Base-by-base conservation (phyloP, 2,329 filamentous ascomycete species). In the Neopestalotiopsis rosae region DNA sequence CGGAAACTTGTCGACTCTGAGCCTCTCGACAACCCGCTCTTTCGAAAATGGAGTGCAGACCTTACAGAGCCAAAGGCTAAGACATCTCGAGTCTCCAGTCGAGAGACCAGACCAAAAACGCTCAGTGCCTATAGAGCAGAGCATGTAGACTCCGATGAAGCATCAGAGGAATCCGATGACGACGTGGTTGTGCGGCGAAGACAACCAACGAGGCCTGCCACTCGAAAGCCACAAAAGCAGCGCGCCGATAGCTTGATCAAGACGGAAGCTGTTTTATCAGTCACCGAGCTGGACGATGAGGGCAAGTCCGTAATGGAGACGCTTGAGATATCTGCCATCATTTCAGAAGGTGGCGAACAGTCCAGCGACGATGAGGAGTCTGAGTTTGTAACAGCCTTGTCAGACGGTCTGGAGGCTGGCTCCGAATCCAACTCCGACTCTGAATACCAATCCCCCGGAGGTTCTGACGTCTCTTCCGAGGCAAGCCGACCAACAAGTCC, bases 1-100 rank as follows among this genome's bases (percentile, higher is more conserved):
- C 70, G 77, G 28, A 78, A 78, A 69, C 69, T 79, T 38, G 75
- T 72, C n/a, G 73, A 73, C 34, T 68, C 68, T 13, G 75, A 77
- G 42, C 67, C 74, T 1, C 52, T 75, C 13, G 73, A 75, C 38
- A 61, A 69, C n/a, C 75, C 76, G 13, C 74, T 79, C 30, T 65
- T 74, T 52, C 75, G 75, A 42, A 75, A 76, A 7, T 77, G 73
- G 75, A 71, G 69, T 30, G 69, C 65, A 57, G 65, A 64, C 28
- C 20, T 45, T 32, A 28, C 61, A 49, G 13, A 56, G 10, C 62
- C 67, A 38, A 68, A 71, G 34, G 24, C 69, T 58, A 67, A 66
- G 67, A 57, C 61, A 58, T 62, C 66, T 42, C 70, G 70, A 49
- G 34, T 65, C 7, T 63, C 69, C 66, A 4, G 71, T 12, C 58